Percentiles rank a stretch among this genome's conserved stretches.
phyloP scores from a whole-genome alignment of 1,284 basidiomycete genomes.

The Phellopilus nigrolimitatus region DNA sequence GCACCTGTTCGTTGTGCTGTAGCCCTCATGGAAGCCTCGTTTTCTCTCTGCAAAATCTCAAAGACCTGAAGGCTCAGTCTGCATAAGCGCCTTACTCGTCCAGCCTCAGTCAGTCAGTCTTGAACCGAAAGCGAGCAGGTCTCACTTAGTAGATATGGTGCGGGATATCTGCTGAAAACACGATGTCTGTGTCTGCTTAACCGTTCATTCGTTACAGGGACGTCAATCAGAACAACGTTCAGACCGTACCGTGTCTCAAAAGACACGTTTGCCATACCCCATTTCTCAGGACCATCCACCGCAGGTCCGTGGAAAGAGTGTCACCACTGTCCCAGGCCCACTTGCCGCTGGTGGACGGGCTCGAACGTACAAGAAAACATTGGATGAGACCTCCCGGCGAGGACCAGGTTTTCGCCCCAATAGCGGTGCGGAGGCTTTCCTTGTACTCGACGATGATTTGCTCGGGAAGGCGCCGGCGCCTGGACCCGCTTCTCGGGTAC shows the following conservation, averaged over 20 bases:
- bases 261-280: background rate
- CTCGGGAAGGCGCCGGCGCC: background rate
- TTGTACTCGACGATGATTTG: constrained; percentile 5
- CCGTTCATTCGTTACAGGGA: background rate
- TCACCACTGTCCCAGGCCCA: background rate
- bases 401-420: constrained; percentile 11
- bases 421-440: constrained; percentile 15
- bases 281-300: background rate
- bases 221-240: background rate
- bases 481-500: background rate
- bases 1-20: no score
- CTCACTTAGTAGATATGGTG: background rate
- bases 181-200: background rate
- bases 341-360: background rate
- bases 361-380: background rate
- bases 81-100: no score
- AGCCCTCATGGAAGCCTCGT: no score
- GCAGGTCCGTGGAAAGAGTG: background rate
- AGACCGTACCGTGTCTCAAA: background rate
- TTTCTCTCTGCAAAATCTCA: no score
- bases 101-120: no score
- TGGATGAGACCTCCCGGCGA: background rate
- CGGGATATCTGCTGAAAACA: background rate
- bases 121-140: no score
- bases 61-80: no score